These are phyloP conservation scores for Meyerozyma sp. DNA, from an alignment of 1,139 yeast genomes.

Conservation along the genomic window DNA sequence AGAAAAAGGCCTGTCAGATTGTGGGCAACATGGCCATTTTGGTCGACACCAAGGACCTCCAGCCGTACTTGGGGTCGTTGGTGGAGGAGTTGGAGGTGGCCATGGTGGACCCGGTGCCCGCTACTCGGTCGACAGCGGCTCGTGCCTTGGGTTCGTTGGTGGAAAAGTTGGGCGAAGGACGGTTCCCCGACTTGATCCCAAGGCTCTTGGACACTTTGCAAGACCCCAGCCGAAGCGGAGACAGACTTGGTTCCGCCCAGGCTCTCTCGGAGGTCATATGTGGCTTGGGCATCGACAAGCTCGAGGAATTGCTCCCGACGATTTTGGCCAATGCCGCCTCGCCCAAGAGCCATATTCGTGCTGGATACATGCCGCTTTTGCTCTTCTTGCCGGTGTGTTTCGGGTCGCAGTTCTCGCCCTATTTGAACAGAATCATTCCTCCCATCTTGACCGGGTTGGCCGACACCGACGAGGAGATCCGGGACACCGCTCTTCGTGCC, in stretches of 20 bases:
- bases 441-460: slow-evolving; percentile 91
- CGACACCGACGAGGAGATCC: slow-evolving; percentile 77
- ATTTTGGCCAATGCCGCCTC: slow-evolving; percentile 72
- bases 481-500: slow-evolving; percentile 87
- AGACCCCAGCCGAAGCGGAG: slow-evolving; percentile 83
- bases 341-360: slow-evolving; percentile 68
- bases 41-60: slow-evolving; percentile 80
- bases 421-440: slow-evolving; percentile 77
- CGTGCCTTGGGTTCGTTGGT: slow-evolving; percentile 95
- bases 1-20: slow-evolving; percentile 93
- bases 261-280: slow-evolving; percentile 90
- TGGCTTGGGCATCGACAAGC: slow-evolving; percentile 81
- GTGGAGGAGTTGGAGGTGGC: slow-evolving; percentile 84
- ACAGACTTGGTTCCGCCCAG: slow-evolving; percentile 95
- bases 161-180: slow-evolving; percentile 93
- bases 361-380: slow-evolving; percentile 88
- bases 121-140: slow-evolving; percentile 95
- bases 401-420: slow-evolving; percentile 89
- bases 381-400: slow-evolving; percentile 91
- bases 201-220: slow-evolving; percentile 70
- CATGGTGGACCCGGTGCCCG: slow-evolving; percentile 98
- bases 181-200: slow-evolving; percentile 88
- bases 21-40: slow-evolving; percentile 98
- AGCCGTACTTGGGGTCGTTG: slow-evolving; percentile 74
- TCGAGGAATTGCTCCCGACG: slow-evolving; percentile 83